These are phyloP conservation scores for Saccharomycopsis microspora DNA, from an alignment of 805 yeast genomes.

Conservation along the genomic window DNA sequence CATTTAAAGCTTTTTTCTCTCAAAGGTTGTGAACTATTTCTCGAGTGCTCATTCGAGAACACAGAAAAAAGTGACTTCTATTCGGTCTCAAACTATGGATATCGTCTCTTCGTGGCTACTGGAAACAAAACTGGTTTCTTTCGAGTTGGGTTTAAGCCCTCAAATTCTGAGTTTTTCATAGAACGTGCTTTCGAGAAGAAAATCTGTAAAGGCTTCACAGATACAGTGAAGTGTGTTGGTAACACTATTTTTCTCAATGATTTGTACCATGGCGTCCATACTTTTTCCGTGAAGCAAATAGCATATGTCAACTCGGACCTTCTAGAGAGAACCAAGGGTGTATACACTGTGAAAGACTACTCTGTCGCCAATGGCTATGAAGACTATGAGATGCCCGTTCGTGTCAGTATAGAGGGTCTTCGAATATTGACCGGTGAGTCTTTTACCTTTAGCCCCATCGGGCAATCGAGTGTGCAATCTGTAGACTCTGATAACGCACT, in stretches of 20 bases:
- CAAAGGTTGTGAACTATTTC: not conserved
- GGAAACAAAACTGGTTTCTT: constrained; percentile 8
- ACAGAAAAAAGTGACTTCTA: not conserved
- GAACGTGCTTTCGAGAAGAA: constrained; percentile 3
- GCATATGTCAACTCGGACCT: not conserved
- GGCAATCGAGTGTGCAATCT: not conserved
- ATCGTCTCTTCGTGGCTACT: constrained; percentile 10
- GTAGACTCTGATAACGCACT: not conserved
- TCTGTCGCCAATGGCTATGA: constrained; percentile 14
- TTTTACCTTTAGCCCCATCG: not conserved
- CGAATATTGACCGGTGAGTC: not conserved
- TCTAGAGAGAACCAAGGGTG: not conserved
- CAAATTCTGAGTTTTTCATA: constrained; percentile 5
- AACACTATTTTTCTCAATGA: constrained; percentile 10
- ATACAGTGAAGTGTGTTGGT: not conserved
- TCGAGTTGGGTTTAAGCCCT: constrained; percentile 13
- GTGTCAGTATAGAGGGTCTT: not conserved
- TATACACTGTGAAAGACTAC: constrained; percentile 16
- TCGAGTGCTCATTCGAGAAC: constrained; percentile 1
- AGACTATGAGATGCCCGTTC: constrained; percentile 27
- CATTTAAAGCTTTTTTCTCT: constrained; percentile 6
- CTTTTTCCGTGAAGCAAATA: constrained; percentile 5
- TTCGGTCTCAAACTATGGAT: constrained; percentile 11
- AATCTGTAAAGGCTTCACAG: constrained; percentile 1
- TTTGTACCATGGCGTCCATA: constrained; percentile 3